Base-by-base conservation (phyloP, 768 basidiomycete species). In the Russula vinacea region DNA sequence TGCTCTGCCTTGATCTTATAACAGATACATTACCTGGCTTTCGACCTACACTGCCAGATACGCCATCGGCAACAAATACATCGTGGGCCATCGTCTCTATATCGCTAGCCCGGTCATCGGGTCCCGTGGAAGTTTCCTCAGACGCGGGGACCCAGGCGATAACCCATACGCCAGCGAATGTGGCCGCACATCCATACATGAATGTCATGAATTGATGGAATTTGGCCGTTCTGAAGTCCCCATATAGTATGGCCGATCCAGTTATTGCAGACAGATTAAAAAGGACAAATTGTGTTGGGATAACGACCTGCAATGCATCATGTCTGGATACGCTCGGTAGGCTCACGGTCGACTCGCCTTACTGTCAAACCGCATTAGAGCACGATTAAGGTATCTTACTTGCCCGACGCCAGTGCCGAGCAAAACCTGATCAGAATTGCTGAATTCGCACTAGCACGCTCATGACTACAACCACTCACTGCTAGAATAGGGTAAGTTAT, bases 191-290 rank as follows among this genome's bases (percentile, higher is more conserved):
- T 57, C 93, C 93, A 72, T 94, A 93, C 24, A 91, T 71, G 75
- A 94, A 94, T 7, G 89, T 92, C 54, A 93, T 79, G 63, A 90
- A 82, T 70, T 89, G 84, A 73, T 94, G 89, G 73, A 94, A 90
- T 11, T 83, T 82, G 14, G 91, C 86, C 65, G 83, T 84, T 68
- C 84, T 81, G 77, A 99, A 99, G 74, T 99, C 96, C 29, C 92
- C 89, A 72, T 96, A 99, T 1, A 99, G 81, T 17, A 99, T 87
- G 1, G 92, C 93, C 5, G 93, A 95, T 32, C 95, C 96, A 60
- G 91, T 78, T 69, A 99, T 95, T 5, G 92, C 93, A 5, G 92
- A 93, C 40, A 98, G 79, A 29, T 92, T 95, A 78, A 98, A 98
- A 61, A 94, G 81, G 35, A 96, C 93, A 73, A 97, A 98, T 78